phyloP scores from a whole-genome alignment of 495 filamentous ascomycete genomes.

The Aspergillus taichungensis region DNA sequence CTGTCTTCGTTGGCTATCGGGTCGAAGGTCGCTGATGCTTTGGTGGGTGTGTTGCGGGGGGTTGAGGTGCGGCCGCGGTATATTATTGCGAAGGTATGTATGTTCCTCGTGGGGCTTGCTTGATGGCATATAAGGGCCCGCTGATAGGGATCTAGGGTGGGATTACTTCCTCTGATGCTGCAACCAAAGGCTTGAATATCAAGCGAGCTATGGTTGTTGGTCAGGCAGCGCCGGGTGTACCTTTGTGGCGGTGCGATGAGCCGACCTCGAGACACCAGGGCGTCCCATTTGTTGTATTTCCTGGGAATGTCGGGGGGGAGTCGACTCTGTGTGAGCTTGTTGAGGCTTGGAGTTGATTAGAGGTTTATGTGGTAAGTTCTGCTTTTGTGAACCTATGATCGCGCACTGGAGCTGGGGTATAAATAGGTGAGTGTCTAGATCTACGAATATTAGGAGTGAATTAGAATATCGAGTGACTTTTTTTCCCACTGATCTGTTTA shows the following conservation, averaged over 20 bases:
- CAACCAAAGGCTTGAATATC: constrained; percentile 43
- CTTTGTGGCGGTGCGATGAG: constrained; percentile 47
- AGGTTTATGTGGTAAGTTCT: neutral
- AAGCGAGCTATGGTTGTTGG: constrained; percentile 45
- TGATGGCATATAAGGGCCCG: neutral
- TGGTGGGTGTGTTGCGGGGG: constrained; percentile 33
- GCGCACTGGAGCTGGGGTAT: too few relatives aligned
- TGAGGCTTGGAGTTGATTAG: constrained; percentile 24
- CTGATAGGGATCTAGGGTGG: constrained; percentile 28
- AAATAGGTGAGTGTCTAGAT: too few relatives aligned
- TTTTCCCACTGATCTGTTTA: too few relatives aligned
- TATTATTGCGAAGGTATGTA: constrained; percentile 43
- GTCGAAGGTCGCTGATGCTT: constrained; percentile 31
- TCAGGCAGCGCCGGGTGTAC: constrained; percentile 46
- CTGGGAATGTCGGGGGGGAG: constrained; percentile 48
- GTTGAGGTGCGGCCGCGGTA: constrained; percentile 40
- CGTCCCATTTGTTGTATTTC: constrained; percentile 46
- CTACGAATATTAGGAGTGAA: too few relatives aligned
- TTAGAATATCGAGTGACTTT: too few relatives aligned
- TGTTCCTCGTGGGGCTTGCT: neutral
- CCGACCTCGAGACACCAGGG: constrained; percentile 33
- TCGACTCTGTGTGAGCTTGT: constrained; percentile 34
- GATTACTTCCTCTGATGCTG: constrained; percentile 46
- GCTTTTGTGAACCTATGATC: neutral
- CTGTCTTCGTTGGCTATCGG: constrained; percentile 39